A percentile compares a stretch with the other conserved stretches of the same genome.
These are phyloP conservation scores for Ogataea methylovora DNA, from an alignment of 805 yeast genomes.

Conservation along the genomic window DNA sequence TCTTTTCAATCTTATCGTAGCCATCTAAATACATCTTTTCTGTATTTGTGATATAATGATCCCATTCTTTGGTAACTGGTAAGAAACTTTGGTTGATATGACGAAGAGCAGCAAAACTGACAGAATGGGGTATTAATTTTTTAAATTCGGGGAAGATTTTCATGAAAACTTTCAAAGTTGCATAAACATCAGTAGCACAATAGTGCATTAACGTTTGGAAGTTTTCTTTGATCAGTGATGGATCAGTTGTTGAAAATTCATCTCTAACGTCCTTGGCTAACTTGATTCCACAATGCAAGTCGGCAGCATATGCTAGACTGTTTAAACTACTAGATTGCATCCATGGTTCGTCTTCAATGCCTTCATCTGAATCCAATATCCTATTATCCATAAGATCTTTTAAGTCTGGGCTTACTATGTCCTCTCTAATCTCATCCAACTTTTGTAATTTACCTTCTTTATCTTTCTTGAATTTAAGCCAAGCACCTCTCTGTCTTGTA, in stretches of 20 bases:
- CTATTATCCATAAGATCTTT: slow-evolving; percentile 21
- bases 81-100: slow-evolving; percentile 66
- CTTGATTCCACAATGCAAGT: slow-evolving; percentile 63
- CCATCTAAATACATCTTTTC: slow-evolving; percentile 61
- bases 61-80: slow-evolving; percentile 75
- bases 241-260: slow-evolving; percentile 47
- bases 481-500: slow-evolving; percentile 78
- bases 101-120: slow-evolving; percentile 80
- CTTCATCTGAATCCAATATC: slow-evolving; percentile 20
- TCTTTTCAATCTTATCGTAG: slow-evolving; percentile 46
- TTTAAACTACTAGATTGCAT: slow-evolving; percentile 66
- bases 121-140: slow-evolving; percentile 81
- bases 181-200: slow-evolving; percentile 79
- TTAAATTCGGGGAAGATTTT: slow-evolving; percentile 65
- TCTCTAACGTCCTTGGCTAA: slow-evolving; percentile 67
- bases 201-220: slow-evolving; percentile 62
- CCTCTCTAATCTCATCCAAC: slow-evolving; percentile 13
- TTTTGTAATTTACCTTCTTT: slow-evolving; percentile 6
- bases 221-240: slow-evolving; percentile 43
- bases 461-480: slow-evolving; percentile 49
- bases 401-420: slow-evolving; percentile 16
- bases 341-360: slow-evolving; percentile 76
- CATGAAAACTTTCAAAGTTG: slow-evolving; percentile 63
- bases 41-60: slow-evolving; percentile 56
- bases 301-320: slow-evolving; percentile 72